Base-by-base conservation (phyloP, 345 rosid species). In the Eucalyptus shirleyi region DNA sequence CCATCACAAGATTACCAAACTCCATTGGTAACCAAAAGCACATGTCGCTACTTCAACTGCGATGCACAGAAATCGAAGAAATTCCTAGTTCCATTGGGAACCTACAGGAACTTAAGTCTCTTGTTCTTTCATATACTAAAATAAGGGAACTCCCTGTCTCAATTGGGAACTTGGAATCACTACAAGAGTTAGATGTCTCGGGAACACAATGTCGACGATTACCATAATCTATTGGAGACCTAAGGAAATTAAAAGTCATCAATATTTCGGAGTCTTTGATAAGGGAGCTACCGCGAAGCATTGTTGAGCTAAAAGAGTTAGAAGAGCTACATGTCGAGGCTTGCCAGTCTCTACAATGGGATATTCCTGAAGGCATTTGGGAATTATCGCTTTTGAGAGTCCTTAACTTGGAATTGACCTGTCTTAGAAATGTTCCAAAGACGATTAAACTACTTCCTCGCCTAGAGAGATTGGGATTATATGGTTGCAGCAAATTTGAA, bases 371-470 rank as follows among this genome's bases (percentile, higher is more conserved):
- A 2, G 82, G 1, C 45, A 18, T 72, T 72, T 9, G 24, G 24
- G 0, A 69, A 69, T 69, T 34, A 18, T 69, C 14, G 3, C 81
- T 34, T 34, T 69, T 69, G 2, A 69, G 81, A 69, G 81, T 69
- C 1, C 8, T 69, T 3, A 0, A 34, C 44, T 69, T 34, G 14
- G 2, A 34, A 5, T 34, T 0, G 0, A 69, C 14, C 26, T 2
- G 0, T 34, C 1, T 69, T 9, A 5, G 5, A 9, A 34, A 34
- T 34, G 0, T 18, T 34, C 82, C 26, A 1, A 0, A 0, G 13
- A 72, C 1, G 14, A 10, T 34, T 2, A 9, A 72, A 34, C 44
- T 34, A 18, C 82, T 72, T 34, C 14, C 82, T 34, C 4, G 2
- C 7, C 26, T 72, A 34, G 44, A 34, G 82, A 18, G 0, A 34